Evolutionary conservation across 2,329 filamentous ascomycete genomes (phyloP), one percentile per base, ranked within the genome.

Genomic region (Ambrosiella xylebori): DNA sequence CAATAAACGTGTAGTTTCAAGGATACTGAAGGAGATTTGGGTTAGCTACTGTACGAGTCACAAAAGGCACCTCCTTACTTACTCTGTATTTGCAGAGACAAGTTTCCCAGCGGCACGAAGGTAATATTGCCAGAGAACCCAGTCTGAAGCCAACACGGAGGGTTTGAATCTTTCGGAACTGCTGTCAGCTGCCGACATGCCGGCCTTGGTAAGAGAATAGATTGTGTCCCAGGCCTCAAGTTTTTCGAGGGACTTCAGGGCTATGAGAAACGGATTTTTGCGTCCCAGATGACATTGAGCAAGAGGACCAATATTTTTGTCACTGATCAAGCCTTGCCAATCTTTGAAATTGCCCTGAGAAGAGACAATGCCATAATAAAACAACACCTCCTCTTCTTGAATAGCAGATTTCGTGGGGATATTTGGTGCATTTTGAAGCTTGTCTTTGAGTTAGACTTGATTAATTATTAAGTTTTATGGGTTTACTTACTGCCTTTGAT

Each of bases 331-430:
- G 41, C 71, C 71, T 1, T 70, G 61, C 59, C 71, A 72, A 49
- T 76, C 74, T 0, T 69, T 70, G 0, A 66, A 64, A 1, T 68
- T 69, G 0, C 72, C 74, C 8, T 76, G 73, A 3, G 68, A 68
- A 37, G 71, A 69, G 0, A 76, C 64, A 19, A 78, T 69, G 1
- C 73, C 69, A 61, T 76, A 78, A 15, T 76, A 70, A 1, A 79
- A 68, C 0, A 75, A 67, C 1, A 76, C 70, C 61, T 79, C 76
- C 59, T 79, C 73, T 60, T 78, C 76, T 0, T 71, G 59, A 8
- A 55, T 13, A 7, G 59, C 52, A 13, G 49, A 51, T 11, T 39
- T 54, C 13, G 51, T 57, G n/a, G 59, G 52, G 8, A 55, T 52
- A 15, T 49, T 37, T 12, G 54, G 41, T 7, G 51, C 52, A n/a